Base-by-base conservation (phyloP, 2,329 filamentous ascomycete genomes). In the Fonsecaea erecta region DNA sequence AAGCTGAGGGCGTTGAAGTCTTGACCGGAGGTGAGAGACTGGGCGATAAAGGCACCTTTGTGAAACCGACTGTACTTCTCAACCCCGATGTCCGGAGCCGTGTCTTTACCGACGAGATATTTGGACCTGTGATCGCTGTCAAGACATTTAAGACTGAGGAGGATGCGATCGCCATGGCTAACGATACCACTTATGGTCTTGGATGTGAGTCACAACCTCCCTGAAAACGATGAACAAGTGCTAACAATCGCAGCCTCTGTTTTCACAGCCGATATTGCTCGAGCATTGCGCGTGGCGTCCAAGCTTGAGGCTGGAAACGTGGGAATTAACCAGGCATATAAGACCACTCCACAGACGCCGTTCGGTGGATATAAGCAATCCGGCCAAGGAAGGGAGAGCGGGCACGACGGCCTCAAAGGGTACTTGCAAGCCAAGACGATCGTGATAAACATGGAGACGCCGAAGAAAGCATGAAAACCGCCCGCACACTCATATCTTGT, bases 1-100 rank as follows among this genome's bases (percentile, higher is more conserved):
- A 90, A 74, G 82, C 82, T 1, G 88, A 91, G 73, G 90, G 90
- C n/a, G 88, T 89, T 0, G 89, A 82, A 8, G 80, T 93, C 1
- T 79, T 85, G 26, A 77, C 83, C 1, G 90, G 90, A 16, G 90
- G 90, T 11, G 84, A 84, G 71, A 79, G 85, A 57, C 82, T 82
- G 28, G 77, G 77, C 8, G 75, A 79, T 14, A 89, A 88, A 72
- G 88, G 88, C 11, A 89, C 86, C 78, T 90, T 88, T 76, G 84
- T 90, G 63, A 75, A 80, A 56, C 85, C 85, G 0, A 88, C 85
- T 4, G 80, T 87, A 67, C 86, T 87, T 75, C 82, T 82, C 8
- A 77, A 85, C 61, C 84, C 87, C 34, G 85, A 81, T 67, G 80
- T 85, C 63, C 73, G 79, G 69, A 86, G 86, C 83, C 83, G 78